A percentile compares a stretch with the other conserved stretches of the same genome.
Conservation (phyloP, 1,284 basidiomycete species). For the Sporisorium sorghi region DNA sequence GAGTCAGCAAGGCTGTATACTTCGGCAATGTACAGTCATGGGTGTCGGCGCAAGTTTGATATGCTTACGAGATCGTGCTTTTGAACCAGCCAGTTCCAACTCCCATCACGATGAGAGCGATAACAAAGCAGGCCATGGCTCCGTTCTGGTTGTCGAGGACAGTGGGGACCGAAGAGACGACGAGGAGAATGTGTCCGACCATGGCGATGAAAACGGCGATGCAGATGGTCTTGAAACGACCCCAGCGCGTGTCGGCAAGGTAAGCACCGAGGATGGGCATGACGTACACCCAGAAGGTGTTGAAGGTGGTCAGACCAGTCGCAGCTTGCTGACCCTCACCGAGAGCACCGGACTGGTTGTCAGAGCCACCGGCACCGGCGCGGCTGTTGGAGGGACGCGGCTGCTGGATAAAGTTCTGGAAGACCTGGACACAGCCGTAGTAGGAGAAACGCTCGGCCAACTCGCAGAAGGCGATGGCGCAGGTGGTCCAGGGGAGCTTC, state of each 20-base stretch:
- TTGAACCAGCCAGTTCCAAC: conserved; percentile 83
- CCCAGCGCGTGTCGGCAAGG: conserved; percentile 70
- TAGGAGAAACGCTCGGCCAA: conserved; percentile 68
- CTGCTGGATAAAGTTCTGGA: conserved; percentile 66
- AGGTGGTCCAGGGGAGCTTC: conserved; percentile 63
- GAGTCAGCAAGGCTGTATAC: too few relatives aligned
- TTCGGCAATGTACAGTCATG: too few relatives aligned
- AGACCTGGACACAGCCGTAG: conserved; percentile 65
- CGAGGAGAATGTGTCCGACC: conserved; percentile 77
- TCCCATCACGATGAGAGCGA: conserved; percentile 66
- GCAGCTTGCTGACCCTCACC: conserved; percentile 64
- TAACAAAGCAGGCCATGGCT: conserved; percentile 76
- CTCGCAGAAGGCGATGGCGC: conserved; percentile 66
- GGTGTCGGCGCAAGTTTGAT: too few relatives aligned
- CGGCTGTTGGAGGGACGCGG: conserved; percentile 54
- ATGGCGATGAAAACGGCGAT: conserved; percentile 69
- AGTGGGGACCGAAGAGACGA: conserved; percentile 78
- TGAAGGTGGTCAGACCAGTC: conserved; percentile 66
- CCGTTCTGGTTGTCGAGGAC: conserved; percentile 75
- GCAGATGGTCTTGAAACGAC: conserved; percentile 72
- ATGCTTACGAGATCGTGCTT: conserved; percentile 69
- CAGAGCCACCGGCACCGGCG: conserved; percentile 54
- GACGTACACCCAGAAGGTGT: conserved; percentile 66
- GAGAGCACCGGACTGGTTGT: conserved; percentile 63
- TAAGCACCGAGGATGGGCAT: conserved; percentile 67